Evolutionary conservation across 2,329 filamentous ascomycete genomes (phyloP).

Genomic region (Thermomyces lanuginosus): DNA sequence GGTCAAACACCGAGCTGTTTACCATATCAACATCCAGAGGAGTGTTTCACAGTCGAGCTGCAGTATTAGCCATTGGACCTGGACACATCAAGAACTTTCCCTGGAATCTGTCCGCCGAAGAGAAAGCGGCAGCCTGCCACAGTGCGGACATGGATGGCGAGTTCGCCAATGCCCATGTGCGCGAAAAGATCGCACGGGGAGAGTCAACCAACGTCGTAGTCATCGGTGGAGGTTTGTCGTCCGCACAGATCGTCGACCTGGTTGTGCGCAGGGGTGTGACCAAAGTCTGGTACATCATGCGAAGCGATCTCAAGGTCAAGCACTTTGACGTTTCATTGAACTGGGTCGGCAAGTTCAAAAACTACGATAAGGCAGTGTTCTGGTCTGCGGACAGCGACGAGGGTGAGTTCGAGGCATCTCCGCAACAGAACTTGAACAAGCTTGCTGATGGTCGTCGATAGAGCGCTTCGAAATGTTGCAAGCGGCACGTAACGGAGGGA

Average conservation of each 20-base stretch:
- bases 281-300: constrained; percentile 55
- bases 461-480: constrained; percentile 51
- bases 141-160: constrained; percentile 42
- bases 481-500: constrained; percentile 56
- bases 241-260: constrained; percentile 55
- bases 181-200: constrained; percentile 35
- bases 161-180: constrained; percentile 40
- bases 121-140: constrained; percentile 41
- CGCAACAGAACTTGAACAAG: not conserved
- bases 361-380: constrained; percentile 58
- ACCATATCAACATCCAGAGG: constrained; percentile 40
- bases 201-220: constrained; percentile 49
- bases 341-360: constrained; percentile 73
- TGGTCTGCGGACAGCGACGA: constrained; percentile 59
- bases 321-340: constrained; percentile 60
- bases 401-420: constrained; percentile 16
- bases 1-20: constrained; percentile 42
- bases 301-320: constrained; percentile 44
- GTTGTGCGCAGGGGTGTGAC: constrained; percentile 47
- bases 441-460: constrained; percentile 8
- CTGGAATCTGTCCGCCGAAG: constrained; percentile 23
- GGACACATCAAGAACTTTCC: constrained; percentile 42
- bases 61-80: constrained; percentile 56
- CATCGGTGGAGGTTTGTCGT: constrained; percentile 60
- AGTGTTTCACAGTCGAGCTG: constrained; percentile 41